Evolutionary conservation across 305 asterid species (phyloP).

Genomic region (Rubia balearica): DNA sequence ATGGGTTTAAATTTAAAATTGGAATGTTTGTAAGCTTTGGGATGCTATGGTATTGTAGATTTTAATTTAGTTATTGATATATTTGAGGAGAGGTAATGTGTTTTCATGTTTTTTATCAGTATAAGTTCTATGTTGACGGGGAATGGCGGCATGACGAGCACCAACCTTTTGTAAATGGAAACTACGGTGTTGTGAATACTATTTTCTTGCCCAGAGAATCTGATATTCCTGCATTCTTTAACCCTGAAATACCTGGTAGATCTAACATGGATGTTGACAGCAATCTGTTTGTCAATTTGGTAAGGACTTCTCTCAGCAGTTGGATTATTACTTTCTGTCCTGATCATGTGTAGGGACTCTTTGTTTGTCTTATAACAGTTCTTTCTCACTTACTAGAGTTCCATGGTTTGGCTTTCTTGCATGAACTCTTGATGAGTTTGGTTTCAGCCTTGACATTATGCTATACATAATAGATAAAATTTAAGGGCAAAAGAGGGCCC

Average conservation of each 20-base stretch:
- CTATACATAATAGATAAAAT: background rate
- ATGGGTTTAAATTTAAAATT: background rate
- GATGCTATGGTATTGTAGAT: background rate
- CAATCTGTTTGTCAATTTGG: conserved; percentile 43
- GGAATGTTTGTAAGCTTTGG: background rate
- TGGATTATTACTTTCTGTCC: conserved; percentile 4
- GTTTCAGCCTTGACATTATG: background rate
- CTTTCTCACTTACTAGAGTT: background rate
- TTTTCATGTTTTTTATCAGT: conserved; percentile 27
- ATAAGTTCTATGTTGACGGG: conserved; percentile 63
- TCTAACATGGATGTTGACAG: conserved; percentile 59
- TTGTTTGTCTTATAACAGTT: background rate
- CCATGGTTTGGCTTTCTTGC: background rate
- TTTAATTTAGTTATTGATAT: background rate
- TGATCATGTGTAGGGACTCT: background rate
- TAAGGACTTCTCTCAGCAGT: conserved; percentile 24
- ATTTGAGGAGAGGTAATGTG: background rate
- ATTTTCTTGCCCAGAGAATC: conserved; percentile 50
- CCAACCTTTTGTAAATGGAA: conserved; percentile 49
- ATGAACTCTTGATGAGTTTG: background rate
- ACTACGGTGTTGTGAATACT: conserved; percentile 59
- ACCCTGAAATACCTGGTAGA: conserved; percentile 36
- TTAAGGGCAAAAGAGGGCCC: too few species aligned
- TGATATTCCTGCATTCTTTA: conserved; percentile 35
- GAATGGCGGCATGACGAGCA: conserved; percentile 69